phyloP scores from a whole-genome alignment of 2,329 filamentous ascomycete species.

The Pseudogymnoascus pannorum region DNA sequence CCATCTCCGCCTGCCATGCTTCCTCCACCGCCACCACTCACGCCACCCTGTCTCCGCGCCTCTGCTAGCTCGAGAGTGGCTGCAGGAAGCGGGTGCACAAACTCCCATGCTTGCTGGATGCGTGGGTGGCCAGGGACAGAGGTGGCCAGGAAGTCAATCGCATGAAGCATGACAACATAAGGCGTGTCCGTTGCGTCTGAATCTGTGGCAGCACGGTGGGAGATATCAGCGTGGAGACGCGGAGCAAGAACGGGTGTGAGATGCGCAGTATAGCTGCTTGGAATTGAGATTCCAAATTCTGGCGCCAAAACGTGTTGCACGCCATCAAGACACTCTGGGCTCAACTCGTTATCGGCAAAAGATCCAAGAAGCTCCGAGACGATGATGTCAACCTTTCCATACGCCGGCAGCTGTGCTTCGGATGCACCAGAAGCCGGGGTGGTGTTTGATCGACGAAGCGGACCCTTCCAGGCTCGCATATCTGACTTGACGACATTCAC shows the following conservation, averaged over 20 bases:
- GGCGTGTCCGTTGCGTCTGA: conserved; percentile 77
- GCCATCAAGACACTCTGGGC: conserved; percentile 91
- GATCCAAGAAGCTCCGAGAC: conserved; percentile 91
- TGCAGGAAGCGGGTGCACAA: conserved; percentile 64
- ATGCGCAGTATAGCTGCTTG: conserved; percentile 86
- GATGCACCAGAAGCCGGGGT: conserved; percentile 30
- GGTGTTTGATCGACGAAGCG: conserved; percentile 41
- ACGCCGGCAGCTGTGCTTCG: conserved; percentile 36
- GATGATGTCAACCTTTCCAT: conserved; percentile 77
- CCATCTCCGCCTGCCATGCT: conserved; percentile 70
- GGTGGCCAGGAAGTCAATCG: conserved; percentile 77
- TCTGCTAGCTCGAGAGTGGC: conserved; percentile 48
- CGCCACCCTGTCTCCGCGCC: conserved; percentile 54
- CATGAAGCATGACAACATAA: conserved; percentile 88
- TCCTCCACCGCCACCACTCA: conserved; percentile 60
- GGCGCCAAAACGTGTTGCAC: conserved; percentile 82
- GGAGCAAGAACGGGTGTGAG: conserved; percentile 87
- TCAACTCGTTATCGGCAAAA: conserved; percentile 95
- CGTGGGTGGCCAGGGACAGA: conserved; percentile 47
- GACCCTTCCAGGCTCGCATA: conserved; percentile 94
- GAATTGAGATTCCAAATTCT: conserved; percentile 83
- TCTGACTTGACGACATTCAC: conserved; percentile 92
- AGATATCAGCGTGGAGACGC: conserved; percentile 74
- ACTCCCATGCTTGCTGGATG: conserved; percentile 77
- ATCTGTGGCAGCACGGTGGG: conserved; percentile 52